Conservation (phyloP, 192 early-diverging fungal genomes). For the Backusella mclennaniae region DNA sequence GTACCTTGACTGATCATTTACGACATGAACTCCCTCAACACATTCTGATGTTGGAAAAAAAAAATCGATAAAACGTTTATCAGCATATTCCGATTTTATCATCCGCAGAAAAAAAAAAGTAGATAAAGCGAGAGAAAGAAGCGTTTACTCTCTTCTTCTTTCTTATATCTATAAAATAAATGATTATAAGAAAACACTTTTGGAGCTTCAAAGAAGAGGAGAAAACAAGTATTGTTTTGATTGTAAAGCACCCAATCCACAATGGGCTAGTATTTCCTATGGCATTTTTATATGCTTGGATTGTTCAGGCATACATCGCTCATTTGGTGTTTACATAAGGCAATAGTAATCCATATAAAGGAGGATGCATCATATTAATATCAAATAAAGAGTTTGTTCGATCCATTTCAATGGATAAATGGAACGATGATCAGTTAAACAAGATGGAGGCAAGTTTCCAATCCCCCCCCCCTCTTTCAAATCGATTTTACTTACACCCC, state of each 20-base stretch:
- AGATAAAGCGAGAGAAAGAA: too few relatives aligned
- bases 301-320: conserved; percentile 88
- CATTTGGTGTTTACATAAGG: conserved; percentile 75
- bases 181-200: conserved; percentile 61
- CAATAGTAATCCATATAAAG: conserved; percentile 25
- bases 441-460: conserved; percentile 73
- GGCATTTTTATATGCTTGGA: conserved; percentile 96
- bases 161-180: background rate
- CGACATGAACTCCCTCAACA: too few relatives aligned
- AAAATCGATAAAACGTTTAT: too few relatives aligned
- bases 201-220: conserved; percentile 54
- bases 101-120: too few relatives aligned
- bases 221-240: conserved; percentile 81
- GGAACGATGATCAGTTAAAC: conserved; percentile 91
- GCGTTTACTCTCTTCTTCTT: background rate
- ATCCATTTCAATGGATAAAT: conserved; percentile 97
- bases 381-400: conserved; percentile 71
- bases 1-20: too few relatives aligned
- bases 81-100: too few relatives aligned
- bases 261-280: conserved; percentile 90
- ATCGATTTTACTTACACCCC: background rate
- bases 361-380: too few relatives aligned
- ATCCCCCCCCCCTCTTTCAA: background rate
- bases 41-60: too few relatives aligned
- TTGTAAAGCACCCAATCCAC: conserved; percentile 79